These are phyloP conservation scores for Ganoderma meredithae DNA, from an alignment of 1,284 basidiomycete species.

Conservation along the genomic window DNA sequence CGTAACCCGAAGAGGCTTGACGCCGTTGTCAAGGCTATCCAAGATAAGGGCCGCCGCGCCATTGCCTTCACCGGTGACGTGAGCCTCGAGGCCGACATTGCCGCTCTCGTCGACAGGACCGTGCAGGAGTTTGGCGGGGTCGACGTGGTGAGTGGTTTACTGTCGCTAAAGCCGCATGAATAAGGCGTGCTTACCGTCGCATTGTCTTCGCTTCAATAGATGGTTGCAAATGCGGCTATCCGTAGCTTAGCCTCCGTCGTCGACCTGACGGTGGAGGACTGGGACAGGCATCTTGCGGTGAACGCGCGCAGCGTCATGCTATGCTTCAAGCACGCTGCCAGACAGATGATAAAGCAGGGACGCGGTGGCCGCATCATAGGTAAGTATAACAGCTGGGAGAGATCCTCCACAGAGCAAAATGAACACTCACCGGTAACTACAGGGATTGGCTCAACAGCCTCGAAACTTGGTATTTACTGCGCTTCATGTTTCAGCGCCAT, in stretches of 20 bases:
- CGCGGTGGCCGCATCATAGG: constrained; percentile 40
- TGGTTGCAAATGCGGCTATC: constrained; percentile 43
- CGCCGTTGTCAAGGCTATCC: constrained; percentile 41
- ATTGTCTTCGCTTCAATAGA: constrained; percentile 20
- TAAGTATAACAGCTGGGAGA: not conserved
- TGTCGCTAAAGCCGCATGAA: not conserved
- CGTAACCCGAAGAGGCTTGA: constrained; percentile 39
- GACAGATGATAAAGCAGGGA: constrained; percentile 40
- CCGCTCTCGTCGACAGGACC: constrained; percentile 42
- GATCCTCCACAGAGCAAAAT: too few species aligned
- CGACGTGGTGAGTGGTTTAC: constrained; percentile 33
- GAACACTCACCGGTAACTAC: not conserved
- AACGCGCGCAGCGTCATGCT: constrained; percentile 39
- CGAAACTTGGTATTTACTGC: not conserved
- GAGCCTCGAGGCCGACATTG: constrained; percentile 46
- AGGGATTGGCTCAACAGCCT: constrained; percentile 1
- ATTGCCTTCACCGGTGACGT: constrained; percentile 41
- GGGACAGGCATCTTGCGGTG: constrained; percentile 34
- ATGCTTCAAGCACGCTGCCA: constrained; percentile 41
- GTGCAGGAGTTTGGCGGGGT: constrained; percentile 38
- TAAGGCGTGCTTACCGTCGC: not conserved
- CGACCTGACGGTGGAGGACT: constrained; percentile 29
- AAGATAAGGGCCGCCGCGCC: constrained; percentile 38
- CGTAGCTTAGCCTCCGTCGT: constrained; percentile 29
- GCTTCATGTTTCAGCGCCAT: not conserved